These are phyloP conservation scores for Aureobasidium namibiae DNA, from an alignment of 2,329 filamentous ascomycete species.

Conservation along the genomic window DNA sequence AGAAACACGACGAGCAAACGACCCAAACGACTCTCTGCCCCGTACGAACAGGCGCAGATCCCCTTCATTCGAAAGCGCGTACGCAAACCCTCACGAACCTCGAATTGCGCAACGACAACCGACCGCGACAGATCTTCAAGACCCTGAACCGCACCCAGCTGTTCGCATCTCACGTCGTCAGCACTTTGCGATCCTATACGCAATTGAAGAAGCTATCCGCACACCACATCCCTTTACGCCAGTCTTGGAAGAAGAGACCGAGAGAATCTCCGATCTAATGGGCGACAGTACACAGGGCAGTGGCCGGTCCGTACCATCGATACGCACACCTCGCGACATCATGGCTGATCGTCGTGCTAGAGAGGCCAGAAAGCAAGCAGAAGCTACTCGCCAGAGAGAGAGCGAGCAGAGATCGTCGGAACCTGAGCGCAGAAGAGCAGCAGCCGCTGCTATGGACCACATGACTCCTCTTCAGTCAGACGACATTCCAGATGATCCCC, in stretches of 20 bases:
- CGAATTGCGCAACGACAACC: conserved; percentile 25
- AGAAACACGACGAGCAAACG: conserved; percentile 33
- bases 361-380: conserved; percentile 61
- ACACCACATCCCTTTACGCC: conserved; percentile 74
- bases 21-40: conserved; percentile 35
- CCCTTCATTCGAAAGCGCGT: conserved; percentile 35
- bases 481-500: background rate
- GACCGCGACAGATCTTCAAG: conserved; percentile 21
- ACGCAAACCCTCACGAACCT: conserved; percentile 15
- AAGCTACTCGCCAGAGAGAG: conserved; percentile 27
- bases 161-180: conserved; percentile 73
- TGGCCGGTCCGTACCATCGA: conserved; percentile 39
- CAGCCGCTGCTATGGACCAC: background rate
- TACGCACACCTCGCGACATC: conserved; percentile 80
- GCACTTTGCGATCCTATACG: conserved; percentile 82
- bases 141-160: conserved; percentile 43
- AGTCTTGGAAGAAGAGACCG: conserved; percentile 79
- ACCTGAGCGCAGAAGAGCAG: conserved; percentile 28
- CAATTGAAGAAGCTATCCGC: conserved; percentile 82
- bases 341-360: conserved; percentile 79
- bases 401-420: conserved; percentile 31
- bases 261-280: conserved; percentile 81
- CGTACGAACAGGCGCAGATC: conserved; percentile 31
- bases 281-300: conserved; percentile 51
- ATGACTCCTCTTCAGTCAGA: background rate